Percentiles rank a stretch among this genome's conserved stretches.
Conservation (phyloP, 768 basidiomycete species). For the Amanita rubescens region DNA sequence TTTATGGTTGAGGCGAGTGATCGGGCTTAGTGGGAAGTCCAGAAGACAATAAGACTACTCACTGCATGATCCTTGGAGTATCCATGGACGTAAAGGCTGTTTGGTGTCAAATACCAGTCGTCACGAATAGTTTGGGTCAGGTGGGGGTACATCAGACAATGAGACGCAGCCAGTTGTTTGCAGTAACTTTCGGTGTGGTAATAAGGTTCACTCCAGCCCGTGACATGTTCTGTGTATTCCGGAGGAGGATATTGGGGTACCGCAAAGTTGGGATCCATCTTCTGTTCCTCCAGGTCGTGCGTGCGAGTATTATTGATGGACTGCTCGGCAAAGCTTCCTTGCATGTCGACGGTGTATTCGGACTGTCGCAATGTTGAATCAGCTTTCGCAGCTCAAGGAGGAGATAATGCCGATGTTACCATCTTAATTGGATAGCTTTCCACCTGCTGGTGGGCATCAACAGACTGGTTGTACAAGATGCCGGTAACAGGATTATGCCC, state of each 20-base stretch:
- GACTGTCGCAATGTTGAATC: conserved; percentile 5
- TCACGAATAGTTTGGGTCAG: not conserved
- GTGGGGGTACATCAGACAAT: not conserved
- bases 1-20: too few species aligned
- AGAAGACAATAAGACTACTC: too few species aligned
- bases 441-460: conserved; percentile 1
- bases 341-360: too few species aligned
- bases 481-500: not conserved
- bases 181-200: not conserved
- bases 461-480: not conserved
- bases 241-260: too few species aligned
- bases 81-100: conserved; percentile 2
- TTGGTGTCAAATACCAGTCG: not conserved
- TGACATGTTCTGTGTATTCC: too few species aligned
- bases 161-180: not conserved
- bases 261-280: not conserved
- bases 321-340: too few species aligned
- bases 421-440: not conserved
- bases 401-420: not conserved
- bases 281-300: conserved; percentile 3
- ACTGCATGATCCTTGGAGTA: conserved; percentile 3
- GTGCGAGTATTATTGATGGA: too few species aligned
- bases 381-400: not conserved
- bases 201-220: not conserved
- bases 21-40: not conserved